Conservation (phyloP, 2,329 filamentous ascomycete species). For the Botrytis porri region DNA sequence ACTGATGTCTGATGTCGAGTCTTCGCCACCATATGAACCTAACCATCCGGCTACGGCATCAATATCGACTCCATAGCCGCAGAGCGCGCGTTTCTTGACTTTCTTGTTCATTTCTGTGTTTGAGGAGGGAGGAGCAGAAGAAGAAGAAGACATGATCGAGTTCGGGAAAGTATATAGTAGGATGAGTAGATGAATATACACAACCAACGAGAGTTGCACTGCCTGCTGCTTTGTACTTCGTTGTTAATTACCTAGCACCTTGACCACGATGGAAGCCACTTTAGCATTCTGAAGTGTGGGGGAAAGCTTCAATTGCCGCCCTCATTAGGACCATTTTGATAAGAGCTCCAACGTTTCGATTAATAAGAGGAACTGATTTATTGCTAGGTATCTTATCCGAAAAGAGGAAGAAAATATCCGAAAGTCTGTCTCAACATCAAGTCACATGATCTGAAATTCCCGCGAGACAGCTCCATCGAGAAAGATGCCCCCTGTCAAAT, state of each 20-base stretch:
- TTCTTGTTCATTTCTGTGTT: slow-evolving; percentile 30
- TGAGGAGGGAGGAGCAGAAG: neutral
- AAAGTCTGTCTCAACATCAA: neutral
- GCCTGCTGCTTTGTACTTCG: neutral
- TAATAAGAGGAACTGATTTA: slow-evolving; percentile 11
- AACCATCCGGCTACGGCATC: slow-evolving; percentile 77
- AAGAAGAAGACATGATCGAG: neutral
- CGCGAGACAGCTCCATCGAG: neutral
- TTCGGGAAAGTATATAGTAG: neutral
- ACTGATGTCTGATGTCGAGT: slow-evolving; percentile 69
- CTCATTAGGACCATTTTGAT: neutral
- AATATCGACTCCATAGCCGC: slow-evolving; percentile 68
- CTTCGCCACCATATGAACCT: slow-evolving; percentile 70
- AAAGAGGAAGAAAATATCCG: neutral
- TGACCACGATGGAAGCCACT: neutral
- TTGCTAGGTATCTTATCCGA: neutral
- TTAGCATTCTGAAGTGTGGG: neutral
- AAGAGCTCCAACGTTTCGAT: neutral
- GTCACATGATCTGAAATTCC: neutral
- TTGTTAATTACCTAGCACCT: neutral
- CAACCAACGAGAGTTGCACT: neutral
- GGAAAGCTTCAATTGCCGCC: neutral
- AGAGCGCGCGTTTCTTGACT: slow-evolving; percentile 52
- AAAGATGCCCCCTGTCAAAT: slow-evolving; percentile 1
- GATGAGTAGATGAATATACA: neutral